Evolutionary conservation across 2,329 filamentous ascomycete species (phyloP), one percentile per base, ranked within the genome.

Genomic region (Fusarium sambucinum): DNA sequence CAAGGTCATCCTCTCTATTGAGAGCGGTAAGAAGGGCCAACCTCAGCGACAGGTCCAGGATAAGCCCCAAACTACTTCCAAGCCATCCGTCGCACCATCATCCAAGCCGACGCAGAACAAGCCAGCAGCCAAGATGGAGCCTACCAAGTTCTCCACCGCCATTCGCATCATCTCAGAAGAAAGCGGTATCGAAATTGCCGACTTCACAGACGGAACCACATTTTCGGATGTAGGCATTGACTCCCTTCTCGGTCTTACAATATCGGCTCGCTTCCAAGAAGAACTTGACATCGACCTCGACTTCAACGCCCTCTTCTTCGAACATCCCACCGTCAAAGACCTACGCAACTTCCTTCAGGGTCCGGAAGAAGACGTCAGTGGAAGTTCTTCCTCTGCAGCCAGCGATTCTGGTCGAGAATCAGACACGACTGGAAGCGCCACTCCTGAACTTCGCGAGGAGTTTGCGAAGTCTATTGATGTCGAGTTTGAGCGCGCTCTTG

Each of bases 201-300:
- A 89, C 71, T 78, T 89, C 4, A 84, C 80, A 2, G 85, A 89
- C 69, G 84, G 85, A 66, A 85, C 86, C 14, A 82, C 80, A 45
- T 88, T 89, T 71, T 77, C 81, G 5, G 86, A 89, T 63, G 79
- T 89, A 4, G 87, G 87, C 25, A 84, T 88, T 17, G 87, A 90
- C 72, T 89, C 87, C 2, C 80, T 90, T n/a, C 86, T 89, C 79
- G 82, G 85, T 2, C 77, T 90, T 23, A 87, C 85, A 8, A 85
- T 89, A 42, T 82, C 81, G 27, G 86, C 85, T 25, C 82, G 85
- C 27, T 82, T 89, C 50, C 84, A 85, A 13, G 86, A 89, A 66
- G 86, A 89, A 25, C 76, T 89, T 5, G 85, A 87, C 32, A 75
- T 89, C 10, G 82, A 87, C 51, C 74, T 89, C 8, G 79, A 83